Conservation (phyloP, 352 stramenopile genomes). For the Globisporangium radiosum region DNA sequence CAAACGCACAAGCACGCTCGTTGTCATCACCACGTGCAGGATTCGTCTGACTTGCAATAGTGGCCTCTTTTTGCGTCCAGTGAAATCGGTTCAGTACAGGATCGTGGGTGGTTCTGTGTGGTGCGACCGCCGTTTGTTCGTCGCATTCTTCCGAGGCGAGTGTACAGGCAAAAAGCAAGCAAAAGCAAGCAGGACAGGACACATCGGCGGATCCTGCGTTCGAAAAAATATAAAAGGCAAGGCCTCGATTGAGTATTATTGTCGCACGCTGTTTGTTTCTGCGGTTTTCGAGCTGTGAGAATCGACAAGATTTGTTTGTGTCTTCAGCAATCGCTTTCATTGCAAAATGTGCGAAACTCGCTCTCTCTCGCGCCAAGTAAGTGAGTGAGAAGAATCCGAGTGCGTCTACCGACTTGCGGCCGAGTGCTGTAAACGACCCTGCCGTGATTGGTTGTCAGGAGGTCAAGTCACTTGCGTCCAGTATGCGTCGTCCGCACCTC, state of each 20-base stretch:
- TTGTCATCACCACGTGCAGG: neutral
- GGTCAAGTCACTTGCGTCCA: conserved; percentile 1
- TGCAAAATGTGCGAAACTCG: no score
- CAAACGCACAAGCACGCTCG: neutral
- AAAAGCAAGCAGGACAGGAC: no score
- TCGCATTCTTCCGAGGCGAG: no score
- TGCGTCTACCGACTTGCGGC: neutral
- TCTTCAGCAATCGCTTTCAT: neutral
- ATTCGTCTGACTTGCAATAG: conserved; percentile 3
- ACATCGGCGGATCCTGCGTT: no score
- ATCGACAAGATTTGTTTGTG: no score
- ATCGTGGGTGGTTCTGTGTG: conserved; percentile 1
- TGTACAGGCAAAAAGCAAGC: no score
- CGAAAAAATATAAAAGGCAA: no score
- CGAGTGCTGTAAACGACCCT: neutral
- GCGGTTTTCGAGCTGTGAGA: no score
- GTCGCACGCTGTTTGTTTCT: no score
- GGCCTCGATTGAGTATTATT: no score
- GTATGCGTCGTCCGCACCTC: neutral
- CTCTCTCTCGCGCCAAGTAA: neutral
- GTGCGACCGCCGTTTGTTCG: no score
- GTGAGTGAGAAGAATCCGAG: neutral
- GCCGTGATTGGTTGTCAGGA: neutral
- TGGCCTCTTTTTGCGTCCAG: conserved; percentile 6
- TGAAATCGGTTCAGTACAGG: conserved; percentile 15